A percentile compares a stretch with the other conserved stretches of the same genome.
Evolutionary conservation across 1,284 basidiomycete genomes (phyloP).

Genomic region (Taiwanofungus camphoratus): DNA sequence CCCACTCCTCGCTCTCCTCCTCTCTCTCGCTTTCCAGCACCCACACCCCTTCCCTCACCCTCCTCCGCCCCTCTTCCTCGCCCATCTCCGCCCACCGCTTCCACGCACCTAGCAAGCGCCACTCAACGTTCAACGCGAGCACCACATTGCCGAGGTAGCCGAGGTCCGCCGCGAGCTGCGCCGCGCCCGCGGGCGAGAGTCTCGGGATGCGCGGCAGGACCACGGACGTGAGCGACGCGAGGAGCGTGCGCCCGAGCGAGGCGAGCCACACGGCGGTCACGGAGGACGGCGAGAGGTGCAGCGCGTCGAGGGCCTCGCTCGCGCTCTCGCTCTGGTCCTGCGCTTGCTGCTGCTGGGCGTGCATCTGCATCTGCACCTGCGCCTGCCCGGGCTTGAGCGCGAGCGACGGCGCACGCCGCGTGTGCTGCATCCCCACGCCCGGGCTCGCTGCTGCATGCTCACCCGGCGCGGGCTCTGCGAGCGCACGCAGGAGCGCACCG

Average conservation of each 20-base stretch:
- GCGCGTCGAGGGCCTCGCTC: no score
- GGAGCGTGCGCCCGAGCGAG: conserved; percentile 77
- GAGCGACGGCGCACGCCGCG: conserved; percentile 26
- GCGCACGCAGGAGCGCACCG: conserved; percentile 45
- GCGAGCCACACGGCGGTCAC: conserved; percentile 88
- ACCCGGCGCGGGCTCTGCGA: conserved; percentile 35
- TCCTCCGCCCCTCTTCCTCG: conserved; percentile 47
- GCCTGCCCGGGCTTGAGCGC: conserved; percentile 31
- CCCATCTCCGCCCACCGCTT: conserved; percentile 56
- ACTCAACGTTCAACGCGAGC: conserved; percentile 85
- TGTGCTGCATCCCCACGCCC: conserved; percentile 28
- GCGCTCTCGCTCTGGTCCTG: no score
- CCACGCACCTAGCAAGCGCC: conserved; percentile 70
- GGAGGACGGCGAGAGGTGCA: conserved; percentile 56
- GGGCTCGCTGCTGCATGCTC: conserved; percentile 20
- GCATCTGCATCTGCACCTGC: no score
- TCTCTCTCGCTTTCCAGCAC: conserved; percentile 20
- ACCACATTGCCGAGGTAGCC: conserved; percentile 89
- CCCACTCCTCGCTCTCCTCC: not conserved
- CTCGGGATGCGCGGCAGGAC: conserved; percentile 60
- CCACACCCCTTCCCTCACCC: conserved; percentile 28
- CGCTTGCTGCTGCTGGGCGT: no score
- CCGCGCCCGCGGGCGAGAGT: conserved; percentile 62
- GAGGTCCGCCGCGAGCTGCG: conserved; percentile 85
- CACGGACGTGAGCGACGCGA: conserved; percentile 62